A percentile compares a stretch with the other conserved stretches of the same genome.
Conservation (phyloP, 164 flowering plant species). For the Vitis labrusca region DNA sequence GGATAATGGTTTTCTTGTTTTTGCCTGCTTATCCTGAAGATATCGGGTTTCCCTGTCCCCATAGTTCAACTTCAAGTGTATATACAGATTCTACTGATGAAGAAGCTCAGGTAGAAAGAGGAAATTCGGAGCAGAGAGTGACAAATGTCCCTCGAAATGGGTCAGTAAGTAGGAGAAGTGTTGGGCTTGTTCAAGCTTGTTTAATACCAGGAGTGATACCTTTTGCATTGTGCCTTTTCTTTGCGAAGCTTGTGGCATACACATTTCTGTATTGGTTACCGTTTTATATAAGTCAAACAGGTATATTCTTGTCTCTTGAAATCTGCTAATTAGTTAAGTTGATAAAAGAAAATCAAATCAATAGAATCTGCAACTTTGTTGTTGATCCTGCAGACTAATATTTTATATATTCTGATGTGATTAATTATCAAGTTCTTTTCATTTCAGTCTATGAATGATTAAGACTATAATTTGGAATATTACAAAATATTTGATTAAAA, state of each 20-base stretch:
- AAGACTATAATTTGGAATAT: background rate
- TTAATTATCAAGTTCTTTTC: too few species aligned
- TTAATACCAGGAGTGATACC: constrained; percentile 89
- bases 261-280: constrained; percentile 96
- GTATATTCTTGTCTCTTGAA: constrained; percentile 33
- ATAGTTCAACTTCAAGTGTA: constrained; percentile 14
- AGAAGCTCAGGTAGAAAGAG: constrained; percentile 35
- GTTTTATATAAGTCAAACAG: constrained; percentile 87
- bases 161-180: constrained; percentile 41
- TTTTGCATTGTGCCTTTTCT: constrained; percentile 87
- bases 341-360: background rate
- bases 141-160: constrained; percentile 8
- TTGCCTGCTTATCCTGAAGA: constrained; percentile 91
- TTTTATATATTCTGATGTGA: background rate
- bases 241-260: constrained; percentile 94
- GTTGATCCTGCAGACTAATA: background rate
- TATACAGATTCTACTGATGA: constrained; percentile 31
- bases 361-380: background rate
- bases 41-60: constrained; percentile 51
- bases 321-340: background rate
- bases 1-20: constrained; percentile 70
- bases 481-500: background rate
- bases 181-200: constrained; percentile 75
- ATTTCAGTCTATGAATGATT: too few species aligned
- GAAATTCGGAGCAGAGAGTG: constrained; percentile 13